Percentiles rank a stretch among this genome's conserved stretches.
Conservation (phyloP, 2,329 filamentous ascomycete genomes). For the Calonectria hawksworthii region DNA sequence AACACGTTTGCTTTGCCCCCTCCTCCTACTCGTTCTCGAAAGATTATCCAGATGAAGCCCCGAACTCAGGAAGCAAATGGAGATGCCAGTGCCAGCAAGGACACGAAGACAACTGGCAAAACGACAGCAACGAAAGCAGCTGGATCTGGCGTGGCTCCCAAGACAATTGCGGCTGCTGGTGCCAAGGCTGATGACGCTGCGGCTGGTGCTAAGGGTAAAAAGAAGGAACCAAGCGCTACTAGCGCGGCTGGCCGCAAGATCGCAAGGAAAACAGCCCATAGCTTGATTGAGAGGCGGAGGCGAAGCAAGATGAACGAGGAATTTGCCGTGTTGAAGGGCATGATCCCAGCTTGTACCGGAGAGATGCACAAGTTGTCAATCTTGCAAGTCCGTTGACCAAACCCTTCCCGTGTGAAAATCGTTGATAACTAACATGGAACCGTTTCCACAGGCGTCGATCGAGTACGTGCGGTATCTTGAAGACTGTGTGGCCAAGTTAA, state of each 20-base stretch:
- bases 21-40: constrained; percentile 90
- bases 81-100: constrained; percentile 40
- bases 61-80: constrained; percentile 58
- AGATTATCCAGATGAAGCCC: constrained; percentile 99
- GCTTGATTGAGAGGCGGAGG: constrained; percentile 89
- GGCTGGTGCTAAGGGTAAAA: constrained; percentile 66
- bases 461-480: constrained; percentile 97
- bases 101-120: constrained; percentile 42
- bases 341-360: constrained; percentile 96
- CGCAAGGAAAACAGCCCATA: constrained; percentile 95
- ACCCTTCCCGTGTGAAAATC: neutral
- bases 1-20: constrained; percentile 87
- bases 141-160: constrained; percentile 34
- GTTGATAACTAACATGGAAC: constrained; percentile 22
- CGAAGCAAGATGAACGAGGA: constrained; percentile 99
- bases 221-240: constrained; percentile 81
- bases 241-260: constrained; percentile 95
- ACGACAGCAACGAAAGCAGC: constrained; percentile 31
- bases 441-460: constrained; percentile 80
- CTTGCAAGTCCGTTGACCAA: constrained; percentile 76
- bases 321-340: constrained; percentile 90
- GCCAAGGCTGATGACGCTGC: constrained; percentile 35
- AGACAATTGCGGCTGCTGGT: constrained; percentile 35
- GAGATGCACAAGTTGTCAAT: constrained; percentile 99
- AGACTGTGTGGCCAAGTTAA: constrained; percentile 85